phyloP scores from a whole-genome alignment of 768 basidiomycete species.

The Infundibulicybe gibba region DNA sequence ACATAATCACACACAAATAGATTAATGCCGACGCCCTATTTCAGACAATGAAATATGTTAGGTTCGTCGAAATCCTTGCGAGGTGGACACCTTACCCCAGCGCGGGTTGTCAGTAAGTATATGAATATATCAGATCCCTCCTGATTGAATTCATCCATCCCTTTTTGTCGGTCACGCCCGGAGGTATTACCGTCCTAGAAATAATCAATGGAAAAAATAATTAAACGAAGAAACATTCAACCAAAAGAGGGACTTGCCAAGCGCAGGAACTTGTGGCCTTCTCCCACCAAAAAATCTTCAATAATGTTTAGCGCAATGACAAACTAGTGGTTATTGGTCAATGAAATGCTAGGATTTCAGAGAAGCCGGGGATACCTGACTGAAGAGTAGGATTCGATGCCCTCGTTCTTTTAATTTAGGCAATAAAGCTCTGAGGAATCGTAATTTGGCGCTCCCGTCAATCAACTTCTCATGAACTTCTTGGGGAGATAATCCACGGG shows the following conservation, averaged over 20 bases:
- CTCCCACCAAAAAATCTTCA: constrained; percentile 85
- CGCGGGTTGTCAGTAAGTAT: constrained; percentile 88
- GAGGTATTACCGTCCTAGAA: constrained; percentile 86
- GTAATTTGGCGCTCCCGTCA: constrained; percentile 82
- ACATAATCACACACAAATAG: constrained; percentile 38
- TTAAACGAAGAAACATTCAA: neutral
- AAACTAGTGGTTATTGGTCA: constrained; percentile 50
- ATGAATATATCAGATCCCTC: constrained; percentile 86
- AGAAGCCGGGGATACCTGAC: constrained; percentile 56
- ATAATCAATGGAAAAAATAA: constrained; percentile 2
- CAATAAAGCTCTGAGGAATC: constrained; percentile 70
- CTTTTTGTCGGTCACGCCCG: constrained; percentile 82
- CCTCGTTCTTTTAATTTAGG: constrained; percentile 83
- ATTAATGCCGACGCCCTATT: constrained; percentile 85
- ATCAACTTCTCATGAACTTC: constrained; percentile 80
- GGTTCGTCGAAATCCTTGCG: neutral
- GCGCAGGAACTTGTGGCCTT: constrained; percentile 76
- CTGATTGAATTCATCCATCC: constrained; percentile 93
- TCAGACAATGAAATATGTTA: constrained; percentile 1
- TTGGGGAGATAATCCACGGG: constrained; percentile 45
- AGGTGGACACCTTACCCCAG: constrained; percentile 50
- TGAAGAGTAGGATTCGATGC: constrained; percentile 89
- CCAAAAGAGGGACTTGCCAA: constrained; percentile 45
- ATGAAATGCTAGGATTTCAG: neutral
- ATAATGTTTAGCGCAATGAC: constrained; percentile 82